phyloP scores from a whole-genome alignment of 2,329 filamentous ascomycete species.

The Paraphoma sp. region DNA sequence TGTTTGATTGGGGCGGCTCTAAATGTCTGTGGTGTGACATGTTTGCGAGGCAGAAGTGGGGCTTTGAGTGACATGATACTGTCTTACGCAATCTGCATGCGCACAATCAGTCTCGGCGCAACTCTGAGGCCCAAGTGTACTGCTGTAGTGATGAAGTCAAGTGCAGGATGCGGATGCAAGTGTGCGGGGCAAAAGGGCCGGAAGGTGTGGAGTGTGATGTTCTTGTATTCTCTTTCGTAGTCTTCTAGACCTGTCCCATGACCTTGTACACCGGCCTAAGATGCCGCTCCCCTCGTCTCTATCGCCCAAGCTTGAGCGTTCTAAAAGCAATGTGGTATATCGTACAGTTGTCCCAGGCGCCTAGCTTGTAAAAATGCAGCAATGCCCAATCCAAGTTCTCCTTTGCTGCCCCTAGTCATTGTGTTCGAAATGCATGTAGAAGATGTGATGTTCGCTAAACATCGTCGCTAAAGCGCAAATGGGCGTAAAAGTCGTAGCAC shows the following conservation, averaged over 20 bases:
- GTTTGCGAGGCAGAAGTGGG: neutral
- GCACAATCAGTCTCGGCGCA: neutral
- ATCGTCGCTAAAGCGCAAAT: slow-evolving; percentile 30
- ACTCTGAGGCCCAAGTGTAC: neutral
- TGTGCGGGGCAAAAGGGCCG: neutral
- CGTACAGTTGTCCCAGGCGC: slow-evolving; percentile 2
- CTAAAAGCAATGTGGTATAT: slow-evolving; percentile 8
- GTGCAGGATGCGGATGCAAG: neutral
- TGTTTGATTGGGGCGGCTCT: neutral
- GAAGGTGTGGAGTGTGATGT: neutral
- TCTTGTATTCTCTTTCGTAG: neutral
- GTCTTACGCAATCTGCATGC: slow-evolving; percentile 7
- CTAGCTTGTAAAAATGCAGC: slow-evolving; percentile 14
- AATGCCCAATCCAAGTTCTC: slow-evolving; percentile 1
- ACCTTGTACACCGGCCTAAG: neutral
- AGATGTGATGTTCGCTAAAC: slow-evolving; percentile 17
- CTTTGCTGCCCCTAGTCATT: slow-evolving; percentile 6
- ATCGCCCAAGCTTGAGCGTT: neutral
- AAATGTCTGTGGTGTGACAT: neutral
- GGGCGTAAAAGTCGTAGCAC: slow-evolving; percentile 22
- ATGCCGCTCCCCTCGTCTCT: no score
- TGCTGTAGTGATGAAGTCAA: neutral
- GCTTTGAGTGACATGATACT: neutral
- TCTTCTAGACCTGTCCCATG: neutral
- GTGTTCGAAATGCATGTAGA: slow-evolving; percentile 1